A percentile compares a stretch with the other conserved stretches of the same genome.
Conservation (phyloP, 192 early-diverging fungal species). For the Coemansia guatemalensis region DNA sequence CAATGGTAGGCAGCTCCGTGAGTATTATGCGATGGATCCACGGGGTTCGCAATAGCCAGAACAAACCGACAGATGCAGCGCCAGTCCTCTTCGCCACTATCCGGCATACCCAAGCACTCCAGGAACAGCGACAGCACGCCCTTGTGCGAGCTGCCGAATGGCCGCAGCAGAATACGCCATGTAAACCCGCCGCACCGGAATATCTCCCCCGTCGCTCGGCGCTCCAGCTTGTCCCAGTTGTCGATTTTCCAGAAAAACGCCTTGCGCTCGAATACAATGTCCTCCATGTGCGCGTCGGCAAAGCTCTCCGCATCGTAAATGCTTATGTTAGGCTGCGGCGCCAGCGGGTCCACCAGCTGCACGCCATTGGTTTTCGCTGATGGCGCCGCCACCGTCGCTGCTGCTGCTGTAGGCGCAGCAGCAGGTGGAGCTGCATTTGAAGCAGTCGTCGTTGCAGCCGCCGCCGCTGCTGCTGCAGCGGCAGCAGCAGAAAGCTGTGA, state of each 20-base stretch:
- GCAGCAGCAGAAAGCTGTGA: too few relatives aligned
- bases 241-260: constrained; percentile 51
- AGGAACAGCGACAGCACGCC: constrained; percentile 86
- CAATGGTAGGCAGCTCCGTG: constrained; percentile 78
- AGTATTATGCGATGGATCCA: constrained; percentile 68
- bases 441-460: too few relatives aligned
- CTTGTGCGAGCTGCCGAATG: constrained; percentile 76
- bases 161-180: constrained; percentile 88
- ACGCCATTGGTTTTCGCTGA: constrained; percentile 24
- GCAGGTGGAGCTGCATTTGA: too few relatives aligned
- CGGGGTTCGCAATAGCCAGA: constrained; percentile 75
- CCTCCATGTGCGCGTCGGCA: constrained; percentile 48
- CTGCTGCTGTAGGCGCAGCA: neutral
- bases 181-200: constrained; percentile 51
- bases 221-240: constrained; percentile 51
- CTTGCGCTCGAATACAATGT: constrained; percentile 48
- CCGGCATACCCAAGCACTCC: constrained; percentile 77
- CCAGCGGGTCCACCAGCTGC: constrained; percentile 8
- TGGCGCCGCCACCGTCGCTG: constrained; percentile 11
- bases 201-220: constrained; percentile 45
- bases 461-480: constrained; percentile 4
- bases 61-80: constrained; percentile 85
- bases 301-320: constrained; percentile 47
- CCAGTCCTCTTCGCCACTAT: constrained; percentile 61
- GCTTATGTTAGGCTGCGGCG: constrained; percentile 18